phyloP scores from a whole-genome alignment of 257 asterid genomes.

The Hygrophila difformis region DNA sequence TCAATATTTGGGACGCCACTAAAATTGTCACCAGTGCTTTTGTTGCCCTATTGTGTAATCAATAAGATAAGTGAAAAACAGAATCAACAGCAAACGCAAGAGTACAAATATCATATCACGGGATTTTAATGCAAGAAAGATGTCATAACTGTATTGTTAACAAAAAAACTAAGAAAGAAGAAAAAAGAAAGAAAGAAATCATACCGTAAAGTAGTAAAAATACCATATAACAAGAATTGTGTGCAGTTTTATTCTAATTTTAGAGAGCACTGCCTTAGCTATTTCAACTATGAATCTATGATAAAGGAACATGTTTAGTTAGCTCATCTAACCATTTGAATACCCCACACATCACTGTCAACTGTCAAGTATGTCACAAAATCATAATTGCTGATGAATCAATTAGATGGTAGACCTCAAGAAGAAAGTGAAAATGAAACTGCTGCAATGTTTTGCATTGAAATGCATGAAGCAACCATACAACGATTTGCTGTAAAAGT shows the following conservation, averaged over 20 bases:
- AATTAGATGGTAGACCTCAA: too few relatives aligned
- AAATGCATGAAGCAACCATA: too few relatives aligned
- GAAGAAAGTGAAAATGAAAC: too few relatives aligned
- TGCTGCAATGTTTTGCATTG: too few relatives aligned
- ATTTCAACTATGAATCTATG: background rate
- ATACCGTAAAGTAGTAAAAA: too few relatives aligned
- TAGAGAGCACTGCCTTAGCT: background rate
- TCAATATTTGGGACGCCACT: conserved; percentile 87
- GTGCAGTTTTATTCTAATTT: conserved; percentile 2
- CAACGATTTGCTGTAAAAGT: background rate
- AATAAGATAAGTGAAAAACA: background rate
- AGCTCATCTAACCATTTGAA: conserved; percentile 5
- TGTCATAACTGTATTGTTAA: too few relatives aligned
- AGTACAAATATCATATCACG: too few relatives aligned
- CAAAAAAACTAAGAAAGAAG: too few relatives aligned
- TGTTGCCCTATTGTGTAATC: conserved; percentile 57
- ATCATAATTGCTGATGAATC: too few relatives aligned
- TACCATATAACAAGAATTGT: background rate
- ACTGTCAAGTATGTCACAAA: too few relatives aligned
- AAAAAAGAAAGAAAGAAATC: too few relatives aligned
- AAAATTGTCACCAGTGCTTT: conserved; percentile 87
- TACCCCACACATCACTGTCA: background rate
- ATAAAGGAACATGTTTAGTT: conserved; percentile 7
- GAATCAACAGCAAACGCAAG: background rate
- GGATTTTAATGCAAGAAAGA: too few relatives aligned